Conservation (phyloP, 345 rosid species). For the Microcos paniculata region DNA sequence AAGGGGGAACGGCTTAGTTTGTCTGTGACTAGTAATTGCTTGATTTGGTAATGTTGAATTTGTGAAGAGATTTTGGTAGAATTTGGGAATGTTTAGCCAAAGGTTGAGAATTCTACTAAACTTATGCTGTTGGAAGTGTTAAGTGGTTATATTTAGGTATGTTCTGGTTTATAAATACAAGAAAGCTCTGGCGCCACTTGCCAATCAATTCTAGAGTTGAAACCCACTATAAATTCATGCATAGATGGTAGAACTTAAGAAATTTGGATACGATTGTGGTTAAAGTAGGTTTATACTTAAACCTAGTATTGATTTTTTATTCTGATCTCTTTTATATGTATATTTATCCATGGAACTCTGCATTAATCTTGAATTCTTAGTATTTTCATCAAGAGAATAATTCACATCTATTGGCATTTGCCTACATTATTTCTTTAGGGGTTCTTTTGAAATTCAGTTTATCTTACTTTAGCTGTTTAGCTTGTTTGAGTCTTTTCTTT, state of each 20-base stretch:
- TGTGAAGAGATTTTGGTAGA: neutral
- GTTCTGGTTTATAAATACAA: neutral
- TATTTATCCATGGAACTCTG: neutral
- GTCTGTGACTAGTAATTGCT: neutral
- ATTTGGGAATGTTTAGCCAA: neutral
- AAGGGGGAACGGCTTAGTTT: neutral
- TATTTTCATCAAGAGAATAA: neutral
- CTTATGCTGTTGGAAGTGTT: neutral
- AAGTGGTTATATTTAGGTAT: neutral
- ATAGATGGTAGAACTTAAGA: neutral
- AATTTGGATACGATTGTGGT: neutral
- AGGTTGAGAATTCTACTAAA: neutral
- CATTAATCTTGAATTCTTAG: slow-evolving; percentile 1
- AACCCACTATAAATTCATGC: neutral
- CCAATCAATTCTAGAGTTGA: neutral
- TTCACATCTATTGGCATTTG: neutral
- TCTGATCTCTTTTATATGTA: neutral
- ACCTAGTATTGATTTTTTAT: neutral
- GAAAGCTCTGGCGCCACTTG: neutral
- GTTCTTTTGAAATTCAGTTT: neutral
- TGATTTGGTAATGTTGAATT: neutral
- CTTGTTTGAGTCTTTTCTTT: neutral
- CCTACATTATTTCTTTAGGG: neutral
- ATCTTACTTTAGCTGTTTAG: neutral
- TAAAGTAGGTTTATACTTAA: neutral